A percentile compares a stretch with the other conserved stretches of the same genome.
Conservation (phyloP, 2,329 filamentous ascomycete species). For the Leptographium wingfieldii region DNA sequence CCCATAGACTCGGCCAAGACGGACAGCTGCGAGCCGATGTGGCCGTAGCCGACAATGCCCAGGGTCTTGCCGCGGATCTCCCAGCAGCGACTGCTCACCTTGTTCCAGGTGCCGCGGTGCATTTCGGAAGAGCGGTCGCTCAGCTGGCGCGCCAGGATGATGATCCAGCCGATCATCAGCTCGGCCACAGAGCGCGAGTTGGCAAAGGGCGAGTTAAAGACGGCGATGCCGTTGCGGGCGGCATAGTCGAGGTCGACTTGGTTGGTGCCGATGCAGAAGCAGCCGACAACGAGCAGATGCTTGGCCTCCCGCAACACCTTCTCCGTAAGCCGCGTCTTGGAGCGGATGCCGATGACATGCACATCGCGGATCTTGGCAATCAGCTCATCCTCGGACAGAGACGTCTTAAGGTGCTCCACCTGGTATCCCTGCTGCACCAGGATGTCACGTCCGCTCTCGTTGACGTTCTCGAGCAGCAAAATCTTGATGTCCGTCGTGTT, state of each 20-base stretch:
- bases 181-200: conserved; percentile 96
- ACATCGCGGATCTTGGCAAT: conserved; percentile 95
- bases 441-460: conserved; percentile 76
- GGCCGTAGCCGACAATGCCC: conserved; percentile 91
- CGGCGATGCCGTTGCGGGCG: conserved; percentile 75
- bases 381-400: conserved; percentile 80
- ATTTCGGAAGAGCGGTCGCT: conserved; percentile 89
- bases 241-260: conserved; percentile 81
- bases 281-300: conserved; percentile 90
- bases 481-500: conserved; percentile 95
- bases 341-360: conserved; percentile 95
- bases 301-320: conserved; percentile 79
- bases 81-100: conserved; percentile 94
- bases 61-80: conserved; percentile 96
- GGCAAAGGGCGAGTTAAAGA: conserved; percentile 98
- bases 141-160: conserved; percentile 79
- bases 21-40: conserved; percentile 92
- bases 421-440: conserved; percentile 83
- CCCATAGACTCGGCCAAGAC: conserved; percentile 96
- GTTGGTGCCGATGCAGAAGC: conserved; percentile 98
- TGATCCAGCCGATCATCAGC: conserved; percentile 89
- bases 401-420: conserved; percentile 82
- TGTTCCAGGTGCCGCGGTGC: conserved; percentile 94
- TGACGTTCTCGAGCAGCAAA: conserved; percentile 88
- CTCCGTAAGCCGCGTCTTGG: conserved; percentile 88